Percentiles rank a stretch among this genome's conserved stretches.
These are phyloP conservation scores for Voacanga thouarsii DNA, from an alignment of 257 asterid genomes.

Conservation along the genomic window DNA sequence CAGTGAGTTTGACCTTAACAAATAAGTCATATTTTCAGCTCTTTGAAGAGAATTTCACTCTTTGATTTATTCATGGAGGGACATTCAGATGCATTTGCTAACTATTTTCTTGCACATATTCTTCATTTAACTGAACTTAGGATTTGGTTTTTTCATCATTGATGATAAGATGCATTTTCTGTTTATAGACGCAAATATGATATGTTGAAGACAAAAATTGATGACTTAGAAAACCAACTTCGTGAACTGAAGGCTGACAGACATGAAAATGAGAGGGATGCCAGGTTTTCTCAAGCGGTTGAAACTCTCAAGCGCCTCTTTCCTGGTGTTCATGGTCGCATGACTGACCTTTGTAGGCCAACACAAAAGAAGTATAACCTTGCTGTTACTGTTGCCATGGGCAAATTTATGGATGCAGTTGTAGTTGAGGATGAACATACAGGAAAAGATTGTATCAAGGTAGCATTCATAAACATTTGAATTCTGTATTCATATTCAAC, in stretches of 20 bases:
- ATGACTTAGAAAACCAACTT: conserved; percentile 72
- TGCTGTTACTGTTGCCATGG: conserved; percentile 99
- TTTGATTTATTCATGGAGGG: not conserved
- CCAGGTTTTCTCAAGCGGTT: conserved; percentile 81
- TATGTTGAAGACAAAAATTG: conserved; percentile 66
- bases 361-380: conserved; percentile 89
- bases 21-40: not conserved
- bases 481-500: not conserved
- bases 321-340: conserved; percentile 98
- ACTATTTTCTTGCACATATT: not conserved
- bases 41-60: too few relatives aligned
- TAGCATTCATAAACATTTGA: conserved; percentile 24
- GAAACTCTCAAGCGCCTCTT: conserved; percentile 88
- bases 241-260: conserved; percentile 96
- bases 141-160: conserved; percentile 7
- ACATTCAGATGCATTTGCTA: not conserved
- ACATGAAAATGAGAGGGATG: conserved; percentile 92
- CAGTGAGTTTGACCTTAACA: conserved; percentile 4
- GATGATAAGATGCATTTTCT: conserved; percentile 13
- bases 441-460: conserved; percentile 99
- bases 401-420: conserved; percentile 98
- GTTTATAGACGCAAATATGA: conserved; percentile 59
- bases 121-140: conserved; percentile 6
- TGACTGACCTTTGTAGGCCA: conserved; percentile 98
- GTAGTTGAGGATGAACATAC: conserved; percentile 94